A percentile compares a stretch with the other conserved stretches of the same genome.
Evolutionary conservation across 1,284 basidiomycete species (phyloP).

Genomic region (Leccinum holopus): DNA sequence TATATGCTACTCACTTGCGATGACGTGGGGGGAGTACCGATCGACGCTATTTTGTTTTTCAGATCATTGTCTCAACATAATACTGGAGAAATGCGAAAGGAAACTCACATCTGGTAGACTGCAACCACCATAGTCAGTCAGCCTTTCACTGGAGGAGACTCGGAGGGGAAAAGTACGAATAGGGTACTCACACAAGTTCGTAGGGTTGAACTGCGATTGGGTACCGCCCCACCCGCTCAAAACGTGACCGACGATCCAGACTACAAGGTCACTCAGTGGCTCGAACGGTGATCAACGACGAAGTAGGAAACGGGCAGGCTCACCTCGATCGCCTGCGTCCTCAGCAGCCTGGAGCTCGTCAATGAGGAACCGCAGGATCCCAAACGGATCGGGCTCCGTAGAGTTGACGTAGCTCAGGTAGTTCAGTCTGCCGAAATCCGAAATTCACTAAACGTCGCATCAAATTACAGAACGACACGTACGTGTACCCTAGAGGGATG

Average conservation of each 20-base stretch:
- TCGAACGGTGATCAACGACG: not conserved
- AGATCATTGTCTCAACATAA: not conserved
- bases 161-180: not conserved
- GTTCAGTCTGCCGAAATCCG: constrained; percentile 46
- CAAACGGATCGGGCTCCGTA: constrained; percentile 66
- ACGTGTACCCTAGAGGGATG: constrained; percentile 34
- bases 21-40: constrained; percentile 75
- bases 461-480: constrained; percentile 16
- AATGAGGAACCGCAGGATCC: constrained; percentile 74
- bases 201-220: constrained; percentile 57
- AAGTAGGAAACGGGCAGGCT: not conserved
- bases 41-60: constrained; percentile 50
- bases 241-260: constrained; percentile 80
- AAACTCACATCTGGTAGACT: constrained; percentile 69
- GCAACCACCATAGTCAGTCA: constrained; percentile 1
- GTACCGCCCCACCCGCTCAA: constrained; percentile 69
- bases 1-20: constrained; percentile 54
- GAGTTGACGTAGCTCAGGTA: constrained; percentile 77
- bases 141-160: not conserved
- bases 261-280: constrained; percentile 34
- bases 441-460: not conserved
- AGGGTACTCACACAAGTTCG: constrained; percentile 57
- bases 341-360: constrained; percentile 78
- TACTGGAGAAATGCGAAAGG: too few species aligned
- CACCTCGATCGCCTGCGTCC: constrained; percentile 63